phyloP scores from a whole-genome alignment of 2,329 filamentous ascomycete species.

The Ambrosiella xylebori region DNA sequence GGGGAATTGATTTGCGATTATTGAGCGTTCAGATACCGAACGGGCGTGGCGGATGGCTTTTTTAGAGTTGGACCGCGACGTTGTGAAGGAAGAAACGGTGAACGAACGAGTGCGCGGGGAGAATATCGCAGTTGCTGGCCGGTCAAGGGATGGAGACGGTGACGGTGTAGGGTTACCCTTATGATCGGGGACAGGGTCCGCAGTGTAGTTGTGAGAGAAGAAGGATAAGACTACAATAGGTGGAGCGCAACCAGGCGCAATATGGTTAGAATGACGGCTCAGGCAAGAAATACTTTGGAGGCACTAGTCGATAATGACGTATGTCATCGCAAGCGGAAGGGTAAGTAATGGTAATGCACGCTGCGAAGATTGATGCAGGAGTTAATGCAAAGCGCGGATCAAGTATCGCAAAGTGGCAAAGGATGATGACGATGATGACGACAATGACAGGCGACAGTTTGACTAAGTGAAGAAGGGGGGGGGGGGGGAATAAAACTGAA shows the following conservation, averaged over 20 bases:
- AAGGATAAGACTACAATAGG: constrained; percentile 59
- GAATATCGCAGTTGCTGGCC: constrained; percentile 27
- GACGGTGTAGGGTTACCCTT: constrained; percentile 27
- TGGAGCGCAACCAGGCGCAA: constrained; percentile 6
- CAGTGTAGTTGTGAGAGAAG: constrained; percentile 60
- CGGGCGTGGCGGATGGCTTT: not conserved
- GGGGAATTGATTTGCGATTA: not conserved
- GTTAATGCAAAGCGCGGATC: not conserved
- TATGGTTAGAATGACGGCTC: constrained; percentile 2
- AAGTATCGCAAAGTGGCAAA: not conserved
- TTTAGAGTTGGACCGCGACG: constrained; percentile 4
- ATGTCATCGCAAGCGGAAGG: not conserved
- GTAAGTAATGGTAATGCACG: not conserved
- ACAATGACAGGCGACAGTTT: not conserved
- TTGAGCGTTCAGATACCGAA: not conserved
- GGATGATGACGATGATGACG: not conserved
- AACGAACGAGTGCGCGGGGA: constrained; percentile 21
- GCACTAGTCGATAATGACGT: not conserved
- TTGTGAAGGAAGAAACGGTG: constrained; percentile 15
- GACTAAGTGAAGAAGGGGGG: not conserved
- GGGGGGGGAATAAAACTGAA: not conserved
- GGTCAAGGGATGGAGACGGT: constrained; percentile 26
- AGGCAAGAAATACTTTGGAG: not conserved
- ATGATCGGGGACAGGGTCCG: constrained; percentile 22
- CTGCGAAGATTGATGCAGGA: not conserved